phyloP scores from a whole-genome alignment of 306 rosid species.

The Quercus gilva region DNA sequence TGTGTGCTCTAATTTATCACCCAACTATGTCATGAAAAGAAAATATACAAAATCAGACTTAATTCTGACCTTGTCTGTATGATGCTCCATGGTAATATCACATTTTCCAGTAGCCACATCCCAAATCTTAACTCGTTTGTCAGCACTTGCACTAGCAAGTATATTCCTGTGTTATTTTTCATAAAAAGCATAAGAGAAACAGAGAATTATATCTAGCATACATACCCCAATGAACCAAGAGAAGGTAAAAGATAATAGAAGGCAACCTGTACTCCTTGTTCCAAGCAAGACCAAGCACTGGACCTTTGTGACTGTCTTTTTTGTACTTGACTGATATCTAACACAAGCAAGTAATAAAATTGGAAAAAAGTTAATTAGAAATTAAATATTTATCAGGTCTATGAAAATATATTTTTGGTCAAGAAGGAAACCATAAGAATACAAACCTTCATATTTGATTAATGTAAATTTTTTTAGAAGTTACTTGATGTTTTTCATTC shows the following conservation, averaged over 20 bases:
- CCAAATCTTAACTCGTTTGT: constrained; percentile 84
- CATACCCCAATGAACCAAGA: constrained; percentile 12
- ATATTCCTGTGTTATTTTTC: constrained; percentile 51
- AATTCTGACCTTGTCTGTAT: constrained; percentile 71
- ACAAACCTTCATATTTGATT: background rate
- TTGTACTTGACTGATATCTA: constrained; percentile 67
- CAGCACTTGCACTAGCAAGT: constrained; percentile 97
- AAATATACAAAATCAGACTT: background rate
- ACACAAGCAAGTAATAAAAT: constrained; percentile 27
- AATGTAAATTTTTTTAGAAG: background rate
- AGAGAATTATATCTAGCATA: constrained; percentile 14
- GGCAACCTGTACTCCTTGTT: constrained; percentile 73
- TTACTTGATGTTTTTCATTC: background rate
- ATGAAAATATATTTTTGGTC: background rate
- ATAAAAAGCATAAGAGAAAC: background rate
- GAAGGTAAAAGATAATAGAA: constrained; percentile 4
- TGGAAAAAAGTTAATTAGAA: constrained; percentile 8
- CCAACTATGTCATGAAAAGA: background rate
- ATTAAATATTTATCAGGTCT: background rate
- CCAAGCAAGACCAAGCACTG: constrained; percentile 97
- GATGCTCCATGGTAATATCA: constrained; percentile 79
- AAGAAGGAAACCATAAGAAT: background rate
- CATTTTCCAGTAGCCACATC: constrained; percentile 76
- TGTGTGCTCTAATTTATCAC: background rate
- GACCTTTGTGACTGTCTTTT: constrained; percentile 79